These are phyloP conservation scores for Asterochloris sp. DNA, from an alignment of 139 green algal genomes.

Conservation along the genomic window DNA sequence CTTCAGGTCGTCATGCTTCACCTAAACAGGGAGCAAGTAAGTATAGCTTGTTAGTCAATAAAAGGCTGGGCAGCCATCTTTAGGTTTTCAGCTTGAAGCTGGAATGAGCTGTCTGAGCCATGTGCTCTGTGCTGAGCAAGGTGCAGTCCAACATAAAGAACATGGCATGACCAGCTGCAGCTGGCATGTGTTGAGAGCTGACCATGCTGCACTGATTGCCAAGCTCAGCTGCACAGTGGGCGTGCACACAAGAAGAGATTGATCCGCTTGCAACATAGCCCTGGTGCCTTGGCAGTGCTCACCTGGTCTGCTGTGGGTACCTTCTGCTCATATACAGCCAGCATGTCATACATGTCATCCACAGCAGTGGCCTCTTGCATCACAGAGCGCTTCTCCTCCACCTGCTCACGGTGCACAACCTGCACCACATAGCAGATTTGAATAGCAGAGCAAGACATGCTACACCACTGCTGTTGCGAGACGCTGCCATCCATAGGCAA, in stretches of 20 bases:
- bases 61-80: neutral
- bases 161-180: too few species aligned
- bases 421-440: constrained; percentile 11
- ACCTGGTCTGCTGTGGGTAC: constrained; percentile 46
- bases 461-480: neutral
- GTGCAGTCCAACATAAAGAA: too few species aligned
- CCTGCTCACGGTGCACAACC: constrained; percentile 54
- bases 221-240: too few species aligned
- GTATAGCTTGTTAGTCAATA: too few species aligned
- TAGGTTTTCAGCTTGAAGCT: too few species aligned
- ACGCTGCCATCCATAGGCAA: too few species aligned
- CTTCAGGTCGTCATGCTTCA: constrained; percentile 63
- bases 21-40: neutral
- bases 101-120: too few species aligned
- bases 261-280: too few species aligned
- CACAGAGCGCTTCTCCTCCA: constrained; percentile 54
- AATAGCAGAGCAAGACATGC: neutral
- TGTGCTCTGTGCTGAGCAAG: too few species aligned
- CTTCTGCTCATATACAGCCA: constrained; percentile 72
- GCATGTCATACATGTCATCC: constrained; percentile 84
- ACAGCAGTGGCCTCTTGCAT: constrained; percentile 45
- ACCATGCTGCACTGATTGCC: too few species aligned
- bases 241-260: too few species aligned
- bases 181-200: too few species aligned
- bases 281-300: neutral